phyloP scores from a whole-genome alignment of 805 yeast genomes.

The Metschnikowia cubensis region DNA sequence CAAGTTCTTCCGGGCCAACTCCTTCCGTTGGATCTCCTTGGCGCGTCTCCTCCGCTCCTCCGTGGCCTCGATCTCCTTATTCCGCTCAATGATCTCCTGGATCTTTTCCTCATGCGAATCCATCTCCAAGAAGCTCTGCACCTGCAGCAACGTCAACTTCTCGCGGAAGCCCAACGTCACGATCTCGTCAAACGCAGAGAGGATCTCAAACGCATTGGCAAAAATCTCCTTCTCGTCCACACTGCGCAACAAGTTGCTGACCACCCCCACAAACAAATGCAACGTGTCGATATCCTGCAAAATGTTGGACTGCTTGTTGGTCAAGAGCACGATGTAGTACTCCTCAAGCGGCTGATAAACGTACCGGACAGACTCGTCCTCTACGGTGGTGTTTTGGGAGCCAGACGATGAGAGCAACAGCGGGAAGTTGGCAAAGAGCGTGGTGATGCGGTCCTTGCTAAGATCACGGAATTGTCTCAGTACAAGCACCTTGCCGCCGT shows the following conservation, averaged over 20 bases:
- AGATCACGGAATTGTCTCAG: slow-evolving; percentile 90
- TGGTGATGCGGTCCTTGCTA: slow-evolving; percentile 78
- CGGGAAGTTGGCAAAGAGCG: slow-evolving; percentile 82
- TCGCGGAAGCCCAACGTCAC: slow-evolving; percentile 87
- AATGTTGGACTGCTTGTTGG: slow-evolving; percentile 87
- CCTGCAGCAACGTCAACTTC: slow-evolving; percentile 74
- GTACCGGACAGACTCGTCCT: slow-evolving; percentile 86
- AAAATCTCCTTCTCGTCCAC: slow-evolving; percentile 81
- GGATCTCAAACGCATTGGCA: slow-evolving; percentile 80
- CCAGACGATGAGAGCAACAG: slow-evolving; percentile 63
- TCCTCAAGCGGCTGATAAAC: slow-evolving; percentile 96
- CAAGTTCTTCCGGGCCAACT: slow-evolving; percentile 60
- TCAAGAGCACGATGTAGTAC: slow-evolving; percentile 82
- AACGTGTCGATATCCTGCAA: slow-evolving; percentile 92
- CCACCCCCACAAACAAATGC: slow-evolving; percentile 77
- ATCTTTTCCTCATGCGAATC: slow-evolving; percentile 98
- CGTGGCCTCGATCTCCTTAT: slow-evolving; percentile 93
- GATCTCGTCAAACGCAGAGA: slow-evolving; percentile 92
- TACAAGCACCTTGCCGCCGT: slow-evolving; percentile 86
- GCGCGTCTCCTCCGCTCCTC: slow-evolving; percentile 97
- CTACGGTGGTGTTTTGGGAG: slow-evolving; percentile 89
- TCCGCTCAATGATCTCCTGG: slow-evolving; percentile 94
- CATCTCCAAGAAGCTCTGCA: slow-evolving; percentile 89
- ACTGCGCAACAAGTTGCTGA: slow-evolving; percentile 64
- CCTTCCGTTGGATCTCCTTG: slow-evolving; percentile 79